Conservation (phyloP, 768 basidiomycete genomes). For the Lentinus tigrinus region DNA sequence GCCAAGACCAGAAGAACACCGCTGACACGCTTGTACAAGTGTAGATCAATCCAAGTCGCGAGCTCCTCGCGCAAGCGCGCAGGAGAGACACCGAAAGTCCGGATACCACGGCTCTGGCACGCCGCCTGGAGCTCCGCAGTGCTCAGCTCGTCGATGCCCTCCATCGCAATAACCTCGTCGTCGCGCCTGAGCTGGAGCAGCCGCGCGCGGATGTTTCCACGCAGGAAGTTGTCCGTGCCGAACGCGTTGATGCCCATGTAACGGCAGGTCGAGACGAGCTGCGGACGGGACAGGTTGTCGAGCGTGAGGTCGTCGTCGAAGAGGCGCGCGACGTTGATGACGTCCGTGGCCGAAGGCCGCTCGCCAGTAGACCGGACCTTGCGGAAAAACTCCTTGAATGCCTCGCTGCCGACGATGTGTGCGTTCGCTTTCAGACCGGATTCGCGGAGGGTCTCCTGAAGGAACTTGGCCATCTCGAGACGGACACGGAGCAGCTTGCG, state of each 20-base stretch:
- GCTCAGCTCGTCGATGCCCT: slow-evolving; percentile 91
- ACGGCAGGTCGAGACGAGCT: slow-evolving; percentile 93
- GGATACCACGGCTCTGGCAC: slow-evolving; percentile 91
- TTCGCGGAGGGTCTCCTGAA: slow-evolving; percentile 95
- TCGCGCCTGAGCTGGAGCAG: slow-evolving; percentile 84
- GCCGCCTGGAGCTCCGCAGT: slow-evolving; percentile 89
- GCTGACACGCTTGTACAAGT: slow-evolving; percentile 86
- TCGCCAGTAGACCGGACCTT: slow-evolving; percentile 97
- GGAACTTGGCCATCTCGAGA: slow-evolving; percentile 98
- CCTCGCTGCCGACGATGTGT: slow-evolving; percentile 90
- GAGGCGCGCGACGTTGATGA: slow-evolving; percentile 92
- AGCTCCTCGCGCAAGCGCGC: slow-evolving; percentile 88
- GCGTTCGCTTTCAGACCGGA: slow-evolving; percentile 89
- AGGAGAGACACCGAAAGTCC: slow-evolving; percentile 84
- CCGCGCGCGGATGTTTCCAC: slow-evolving; percentile 84
- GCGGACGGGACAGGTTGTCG: slow-evolving; percentile 97
- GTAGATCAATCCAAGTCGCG: slow-evolving; percentile 88
- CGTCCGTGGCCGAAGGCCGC: slow-evolving; percentile 81
- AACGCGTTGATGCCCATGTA: slow-evolving; percentile 99
- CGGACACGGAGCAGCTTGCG: slow-evolving; percentile 92
- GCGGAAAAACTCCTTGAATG: slow-evolving; percentile 99
- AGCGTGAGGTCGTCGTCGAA: slow-evolving; percentile 98
- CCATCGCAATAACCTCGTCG: slow-evolving; percentile 87
- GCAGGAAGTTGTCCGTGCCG: slow-evolving; percentile 97
- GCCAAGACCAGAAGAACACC: slow-evolving; percentile 94